phyloP scores from a whole-genome alignment of 305 asterid genomes.

The Fraxinus sp. region DNA sequence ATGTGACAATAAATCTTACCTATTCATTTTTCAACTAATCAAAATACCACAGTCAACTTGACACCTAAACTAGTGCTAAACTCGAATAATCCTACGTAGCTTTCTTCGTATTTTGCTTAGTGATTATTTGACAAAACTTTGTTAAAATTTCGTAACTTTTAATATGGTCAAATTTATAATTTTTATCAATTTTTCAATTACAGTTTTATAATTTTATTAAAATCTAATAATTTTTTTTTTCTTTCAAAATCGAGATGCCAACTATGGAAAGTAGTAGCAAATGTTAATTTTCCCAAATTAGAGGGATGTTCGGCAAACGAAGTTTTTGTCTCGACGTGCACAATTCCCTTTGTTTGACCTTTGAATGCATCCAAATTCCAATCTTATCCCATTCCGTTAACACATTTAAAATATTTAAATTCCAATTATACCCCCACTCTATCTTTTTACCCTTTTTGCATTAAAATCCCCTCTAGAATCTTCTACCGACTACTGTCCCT shows the following conservation, averaged over 20 bases:
- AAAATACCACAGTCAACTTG: background rate
- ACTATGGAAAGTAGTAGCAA: background rate
- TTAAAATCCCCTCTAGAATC: background rate
- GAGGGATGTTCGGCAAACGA: background rate
- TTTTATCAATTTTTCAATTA: background rate
- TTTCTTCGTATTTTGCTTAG: background rate
- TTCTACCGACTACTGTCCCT: background rate
- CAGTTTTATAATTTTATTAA: background rate
- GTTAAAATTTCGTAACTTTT: background rate
- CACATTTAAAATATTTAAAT: background rate
- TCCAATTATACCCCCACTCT: background rate
- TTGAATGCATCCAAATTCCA: slow-evolving; percentile 6
- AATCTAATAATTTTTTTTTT: background rate
- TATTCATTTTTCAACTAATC: background rate
- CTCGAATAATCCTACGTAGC: background rate
- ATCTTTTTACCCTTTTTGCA: background rate
- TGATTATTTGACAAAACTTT: background rate
- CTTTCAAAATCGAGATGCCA: background rate
- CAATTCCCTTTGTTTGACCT: slow-evolving; percentile 3
- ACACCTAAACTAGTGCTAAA: background rate
- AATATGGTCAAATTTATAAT: background rate
- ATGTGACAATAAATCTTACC: background rate
- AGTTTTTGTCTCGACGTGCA: background rate
- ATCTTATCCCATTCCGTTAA: background rate
- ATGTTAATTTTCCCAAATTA: background rate